Evolutionary conservation across 2,329 filamentous ascomycete genomes (phyloP).

Genomic region (Ascochyta fabae): DNA sequence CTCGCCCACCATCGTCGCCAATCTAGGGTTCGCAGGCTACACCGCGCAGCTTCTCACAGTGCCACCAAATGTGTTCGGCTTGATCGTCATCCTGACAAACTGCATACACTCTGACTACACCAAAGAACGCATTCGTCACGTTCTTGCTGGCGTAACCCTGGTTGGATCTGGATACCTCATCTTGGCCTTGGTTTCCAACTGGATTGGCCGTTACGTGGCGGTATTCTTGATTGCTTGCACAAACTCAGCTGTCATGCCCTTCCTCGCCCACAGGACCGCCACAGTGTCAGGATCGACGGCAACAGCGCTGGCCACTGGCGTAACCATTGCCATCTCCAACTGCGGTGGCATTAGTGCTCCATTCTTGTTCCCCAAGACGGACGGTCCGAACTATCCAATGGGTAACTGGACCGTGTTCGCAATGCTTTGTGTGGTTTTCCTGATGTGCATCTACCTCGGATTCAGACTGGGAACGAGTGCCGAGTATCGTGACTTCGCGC

Average conservation of each 20-base stretch:
- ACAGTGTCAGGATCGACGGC: slow-evolving; percentile 30
- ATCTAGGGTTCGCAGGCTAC: slow-evolving; percentile 62
- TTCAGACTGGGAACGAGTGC: slow-evolving; percentile 29
- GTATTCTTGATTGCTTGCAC: slow-evolving; percentile 33
- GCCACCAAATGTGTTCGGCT: slow-evolving; percentile 68
- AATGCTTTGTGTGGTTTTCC: slow-evolving; percentile 25
- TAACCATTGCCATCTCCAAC: slow-evolving; percentile 31
- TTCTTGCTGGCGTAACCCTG: slow-evolving; percentile 22
- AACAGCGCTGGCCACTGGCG: slow-evolving; percentile 30
- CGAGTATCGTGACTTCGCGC: slow-evolving; percentile 31
- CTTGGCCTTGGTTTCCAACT: slow-evolving; percentile 26
- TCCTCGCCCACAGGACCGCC: slow-evolving; percentile 30
- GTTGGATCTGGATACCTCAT: slow-evolving; percentile 30
- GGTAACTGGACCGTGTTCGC: slow-evolving; percentile 33
- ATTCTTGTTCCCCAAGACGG: slow-evolving; percentile 23
- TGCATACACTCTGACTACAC: slow-evolving; percentile 32
- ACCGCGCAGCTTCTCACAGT: slow-evolving; percentile 70
- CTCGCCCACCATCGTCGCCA: slow-evolving; percentile 69
- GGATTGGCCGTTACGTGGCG: slow-evolving; percentile 30
- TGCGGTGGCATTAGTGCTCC: slow-evolving; percentile 31
- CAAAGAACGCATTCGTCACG: slow-evolving; percentile 30
- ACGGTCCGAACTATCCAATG: slow-evolving; percentile 30
- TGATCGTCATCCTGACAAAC: slow-evolving; percentile 52
- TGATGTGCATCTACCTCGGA: slow-evolving; percentile 29
- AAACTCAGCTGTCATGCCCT: slow-evolving; percentile 29